Percentiles rank a stretch among this genome's conserved stretches.
These are phyloP conservation scores for Actinidia chinensis DNA, from an alignment of 179 eudicot species.

Conservation along the genomic window DNA sequence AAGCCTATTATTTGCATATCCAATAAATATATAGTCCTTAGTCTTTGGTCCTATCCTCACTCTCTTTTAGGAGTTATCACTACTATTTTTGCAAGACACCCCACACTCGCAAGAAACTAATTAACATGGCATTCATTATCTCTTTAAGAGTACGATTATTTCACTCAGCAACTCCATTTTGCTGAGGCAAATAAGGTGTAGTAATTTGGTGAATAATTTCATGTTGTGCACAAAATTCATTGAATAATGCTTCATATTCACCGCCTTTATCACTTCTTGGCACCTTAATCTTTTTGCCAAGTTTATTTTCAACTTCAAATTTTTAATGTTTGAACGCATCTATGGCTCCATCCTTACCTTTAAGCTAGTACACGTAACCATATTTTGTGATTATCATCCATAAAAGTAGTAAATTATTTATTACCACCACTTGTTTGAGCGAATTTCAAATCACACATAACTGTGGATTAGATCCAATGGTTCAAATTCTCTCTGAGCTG, in stretches of 20 bases:
- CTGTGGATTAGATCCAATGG: not conserved
- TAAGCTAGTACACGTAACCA: slow-evolving; percentile 5
- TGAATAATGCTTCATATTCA: not conserved
- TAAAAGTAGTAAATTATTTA: not conserved
- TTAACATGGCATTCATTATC: no score
- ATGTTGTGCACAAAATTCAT: not conserved
- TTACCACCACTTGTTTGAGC: not conserved
- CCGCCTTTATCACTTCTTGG: not conserved
- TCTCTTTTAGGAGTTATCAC: no score
- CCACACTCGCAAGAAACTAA: no score
- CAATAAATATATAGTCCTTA: no score
- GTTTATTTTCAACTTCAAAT: slow-evolving; percentile 19
- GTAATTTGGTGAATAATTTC: no score
- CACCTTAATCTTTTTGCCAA: not conserved
- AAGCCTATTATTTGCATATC: no score
- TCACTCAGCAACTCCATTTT: no score
- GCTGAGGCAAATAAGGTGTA: no score
- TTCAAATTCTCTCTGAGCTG: not conserved
- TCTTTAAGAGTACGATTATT: no score
- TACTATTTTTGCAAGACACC: no score
- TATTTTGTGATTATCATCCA: slow-evolving; percentile 6
- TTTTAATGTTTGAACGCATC: not conserved
- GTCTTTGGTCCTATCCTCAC: no score
- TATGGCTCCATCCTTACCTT: not conserved
- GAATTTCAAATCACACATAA: not conserved